Base-by-base conservation (phyloP, 176 grass and related monocot species). In the Musa beccarii region DNA sequence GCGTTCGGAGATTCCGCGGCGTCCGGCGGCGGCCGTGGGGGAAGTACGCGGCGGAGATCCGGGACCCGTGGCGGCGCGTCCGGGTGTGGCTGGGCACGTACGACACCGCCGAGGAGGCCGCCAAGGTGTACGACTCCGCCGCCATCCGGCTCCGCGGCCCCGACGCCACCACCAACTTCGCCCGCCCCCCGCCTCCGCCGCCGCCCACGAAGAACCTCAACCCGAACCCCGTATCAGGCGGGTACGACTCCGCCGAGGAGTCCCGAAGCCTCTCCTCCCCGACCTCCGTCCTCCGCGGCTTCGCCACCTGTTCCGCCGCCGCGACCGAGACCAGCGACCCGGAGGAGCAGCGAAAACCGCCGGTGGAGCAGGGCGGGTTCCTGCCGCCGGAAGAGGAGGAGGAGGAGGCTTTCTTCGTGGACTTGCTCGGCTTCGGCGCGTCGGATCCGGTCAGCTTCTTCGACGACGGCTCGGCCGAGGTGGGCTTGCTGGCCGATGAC, bases 21-120 rank as follows among this genome's bases (percentile, higher is more conserved):
- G 93, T 96, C 2, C 79, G 93, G 9, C 59, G 79, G 20, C 89
- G 93, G 21, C 93, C 93, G 1, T 96, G 93, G 93, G 93, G 93
- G 55, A 96, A 96, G 82, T 96, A 92, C 68, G 93, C 93, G 15
- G 93, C 93, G 81, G 93, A 96, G 87, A 96, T 96, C 79, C 87
- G 93, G 13, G 93, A 96, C 87, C 93, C 93, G 11, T 78, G 79
- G 79, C 74, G 85, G 1, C 89, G 89, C 43, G 85, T 96, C 8
- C 85, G 93, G 0, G 87, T 96, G 1, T 96, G 93, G 93, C 93
- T 96, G 0, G 93, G 93, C 51, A 96, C 93, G 14, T 96, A 89
- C 78, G 83, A 96, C 79, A 92, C 93, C 0, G 93, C 93, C 6
- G 89, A 92, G 85, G 93, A 96, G 79, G 93, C 93, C 56, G 93